A percentile compares a stretch with the other conserved stretches of the same genome.
Evolutionary conservation across 345 rosid species (phyloP).

Genomic region (Aethionema arabicum): DNA sequence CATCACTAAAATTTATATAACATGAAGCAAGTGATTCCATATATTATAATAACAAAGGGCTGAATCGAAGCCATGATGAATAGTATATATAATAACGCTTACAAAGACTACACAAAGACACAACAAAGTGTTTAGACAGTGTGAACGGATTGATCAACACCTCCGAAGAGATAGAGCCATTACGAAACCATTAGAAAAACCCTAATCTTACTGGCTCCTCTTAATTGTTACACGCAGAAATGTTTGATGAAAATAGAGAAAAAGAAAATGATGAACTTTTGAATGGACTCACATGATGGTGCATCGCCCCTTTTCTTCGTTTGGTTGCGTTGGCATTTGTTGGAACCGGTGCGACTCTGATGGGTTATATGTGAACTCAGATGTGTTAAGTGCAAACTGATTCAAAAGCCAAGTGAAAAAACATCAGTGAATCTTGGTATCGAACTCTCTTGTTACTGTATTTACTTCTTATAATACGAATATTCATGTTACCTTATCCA

Average conservation of each 20-base stretch:
- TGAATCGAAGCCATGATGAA: conserved; percentile 20
- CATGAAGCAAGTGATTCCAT: conserved; percentile 6
- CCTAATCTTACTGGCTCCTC: conserved; percentile 24
- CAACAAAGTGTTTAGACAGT: conserved; percentile 23
- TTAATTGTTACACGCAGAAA: conserved; percentile 25
- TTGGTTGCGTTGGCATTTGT: conserved; percentile 58
- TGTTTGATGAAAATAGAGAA: neutral
- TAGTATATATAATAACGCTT: conserved; percentile 16
- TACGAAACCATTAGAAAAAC: conserved; percentile 23
- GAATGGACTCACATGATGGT: conserved; percentile 63
- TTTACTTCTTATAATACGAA: neutral
- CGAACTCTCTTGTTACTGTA: neutral
- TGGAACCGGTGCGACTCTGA: conserved; percentile 73
- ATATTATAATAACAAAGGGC: conserved; percentile 19
- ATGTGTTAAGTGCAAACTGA: conserved; percentile 94
- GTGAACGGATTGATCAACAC: conserved; percentile 27
- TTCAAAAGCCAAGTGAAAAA: conserved; percentile 18
- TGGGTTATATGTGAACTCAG: conserved; percentile 94
- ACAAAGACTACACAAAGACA: conserved; percentile 29
- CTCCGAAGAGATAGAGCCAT: conserved; percentile 19
- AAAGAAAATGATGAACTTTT: neutral
- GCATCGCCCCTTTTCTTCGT: conserved; percentile 87
- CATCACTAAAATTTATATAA: neutral
- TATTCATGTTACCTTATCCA: conserved; percentile 74
- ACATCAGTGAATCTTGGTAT: conserved; percentile 18